A percentile compares a stretch with the other conserved stretches of the same genome.
Conservation (phyloP, 2,329 filamentous ascomycete species). For the Cephalotrichum gorgonifer region DNA sequence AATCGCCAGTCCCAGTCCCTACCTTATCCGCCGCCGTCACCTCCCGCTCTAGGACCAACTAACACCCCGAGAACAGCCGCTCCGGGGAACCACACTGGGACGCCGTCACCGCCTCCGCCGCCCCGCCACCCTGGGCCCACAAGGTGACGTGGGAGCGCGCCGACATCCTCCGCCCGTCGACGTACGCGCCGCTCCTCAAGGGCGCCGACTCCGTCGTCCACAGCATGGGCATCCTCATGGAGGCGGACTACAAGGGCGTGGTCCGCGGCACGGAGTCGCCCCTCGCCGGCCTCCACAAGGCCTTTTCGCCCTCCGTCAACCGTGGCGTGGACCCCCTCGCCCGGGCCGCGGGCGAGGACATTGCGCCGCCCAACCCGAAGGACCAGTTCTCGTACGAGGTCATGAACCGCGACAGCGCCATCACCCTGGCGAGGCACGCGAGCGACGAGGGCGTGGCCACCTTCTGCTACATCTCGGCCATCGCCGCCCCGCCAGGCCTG, state of each 20-base stretch:
- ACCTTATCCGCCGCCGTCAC: background rate
- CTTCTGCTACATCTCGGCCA: constrained; percentile 85
- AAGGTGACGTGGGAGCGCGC: constrained; percentile 80
- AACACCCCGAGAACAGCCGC: constrained; percentile 49
- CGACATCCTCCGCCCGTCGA: constrained; percentile 73
- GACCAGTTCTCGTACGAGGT: constrained; percentile 88
- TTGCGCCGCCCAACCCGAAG: constrained; percentile 55
- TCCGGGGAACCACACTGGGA: constrained; percentile 86
- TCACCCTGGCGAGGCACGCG: constrained; percentile 72
- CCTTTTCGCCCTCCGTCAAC: constrained; percentile 59
- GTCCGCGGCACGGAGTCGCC: constrained; percentile 74
- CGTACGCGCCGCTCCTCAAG: constrained; percentile 67
- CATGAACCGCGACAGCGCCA: constrained; percentile 89
- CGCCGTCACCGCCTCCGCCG: constrained; percentile 58
- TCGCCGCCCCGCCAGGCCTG: constrained; percentile 73
- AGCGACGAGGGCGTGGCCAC: constrained; percentile 50
- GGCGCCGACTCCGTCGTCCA: constrained; percentile 82
- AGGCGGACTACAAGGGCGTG: constrained; percentile 95
- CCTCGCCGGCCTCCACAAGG: constrained; percentile 65
- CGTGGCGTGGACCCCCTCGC: constrained; percentile 62
- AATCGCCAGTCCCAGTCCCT: constrained; percentile 1
- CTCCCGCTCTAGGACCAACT: background rate
- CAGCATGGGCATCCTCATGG: constrained; percentile 89
- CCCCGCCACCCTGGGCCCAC: constrained; percentile 69
- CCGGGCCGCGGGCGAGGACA: constrained; percentile 44